Base-by-base conservation (phyloP, 2,329 filamentous ascomycete genomes). In the Ceratocystis albifundus region DNA sequence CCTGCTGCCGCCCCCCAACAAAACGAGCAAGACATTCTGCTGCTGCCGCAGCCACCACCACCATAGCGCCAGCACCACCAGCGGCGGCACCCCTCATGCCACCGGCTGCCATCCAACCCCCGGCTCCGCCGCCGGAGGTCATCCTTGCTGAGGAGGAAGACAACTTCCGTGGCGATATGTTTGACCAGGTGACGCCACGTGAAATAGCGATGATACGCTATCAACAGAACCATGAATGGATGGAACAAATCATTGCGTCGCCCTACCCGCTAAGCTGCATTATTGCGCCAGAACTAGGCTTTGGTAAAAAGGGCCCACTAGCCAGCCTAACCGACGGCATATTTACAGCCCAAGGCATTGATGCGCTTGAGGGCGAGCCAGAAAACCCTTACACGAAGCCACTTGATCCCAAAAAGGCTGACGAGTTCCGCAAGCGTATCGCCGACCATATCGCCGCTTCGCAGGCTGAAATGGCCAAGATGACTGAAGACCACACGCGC, bases 221-320 rank as follows among this genome's bases (percentile, higher is more conserved):
- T 75, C 88, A 88, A 74, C 91, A 96, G 73, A 95, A 99, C 72
- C 93, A 99, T 72, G 90, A 96, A 74, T 97, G 93, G 94, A 96
- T 99, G 90, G 94, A 97, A 73, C 93, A 99, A 76, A 87, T 99
- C 32, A 83, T 97, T 65, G 90, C 89, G 0, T 97, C 93, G 0
- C 90, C 92, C 0, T 96, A 96, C 73, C 82, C 88, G 28, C 88
- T 93, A 69, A 83, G 83, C 62, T 90, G 95, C 73, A 96, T 99
- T 67, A 84, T 87, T 7, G 91, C 93, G 0, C 85, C 91, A 2
- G 92, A 96, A 73, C 83, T 97, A 44, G 91, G 91, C 0, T 79
- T 97, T 8, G 94, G 94, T 3, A 82, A 88, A 63, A 89, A 87
- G 75, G 94, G 94, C 46, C 88, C 92, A 74, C 80, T 99, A 22